Evolutionary conservation across 2,329 filamentous ascomycete species (phyloP).

Genomic region (Xylariaceae sp.): DNA sequence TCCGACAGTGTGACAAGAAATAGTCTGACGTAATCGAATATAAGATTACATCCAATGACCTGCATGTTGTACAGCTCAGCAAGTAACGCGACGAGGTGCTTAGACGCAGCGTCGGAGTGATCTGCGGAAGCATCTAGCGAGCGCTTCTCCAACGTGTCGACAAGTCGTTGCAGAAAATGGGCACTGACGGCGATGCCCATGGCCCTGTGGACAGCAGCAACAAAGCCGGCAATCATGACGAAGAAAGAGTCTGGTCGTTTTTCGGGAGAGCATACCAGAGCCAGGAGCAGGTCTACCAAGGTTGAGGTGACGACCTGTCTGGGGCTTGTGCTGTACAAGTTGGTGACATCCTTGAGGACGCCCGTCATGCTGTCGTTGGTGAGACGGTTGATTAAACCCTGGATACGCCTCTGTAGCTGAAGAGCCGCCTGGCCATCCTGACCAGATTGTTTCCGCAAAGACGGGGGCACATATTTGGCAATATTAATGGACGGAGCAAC

Average conservation of each 20-base stretch:
- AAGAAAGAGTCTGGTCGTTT: constrained; percentile 83
- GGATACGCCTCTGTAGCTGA: constrained; percentile 72
- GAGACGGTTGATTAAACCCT: constrained; percentile 87
- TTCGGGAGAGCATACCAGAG: constrained; percentile 75
- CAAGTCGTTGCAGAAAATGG: constrained; percentile 73
- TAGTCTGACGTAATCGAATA: constrained; percentile 86
- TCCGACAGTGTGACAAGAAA: constrained; percentile 75
- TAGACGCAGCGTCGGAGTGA: constrained; percentile 30
- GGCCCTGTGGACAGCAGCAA: constrained; percentile 81
- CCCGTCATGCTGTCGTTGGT: constrained; percentile 87
- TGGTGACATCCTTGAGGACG: constrained; percentile 77
- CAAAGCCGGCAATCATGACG: constrained; percentile 85
- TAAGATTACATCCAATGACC: constrained; percentile 72
- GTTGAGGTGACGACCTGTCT: constrained; percentile 84
- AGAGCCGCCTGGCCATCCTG: constrained; percentile 64
- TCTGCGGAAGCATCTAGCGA: constrained; percentile 46
- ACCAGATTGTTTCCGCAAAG: constrained; percentile 61
- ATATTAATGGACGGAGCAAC: constrained; percentile 61
- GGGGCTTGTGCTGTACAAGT: constrained; percentile 76
- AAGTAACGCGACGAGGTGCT: constrained; percentile 72
- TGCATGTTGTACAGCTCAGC: constrained; percentile 91
- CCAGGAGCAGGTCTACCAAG: constrained; percentile 71
- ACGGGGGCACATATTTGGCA: constrained; percentile 86
- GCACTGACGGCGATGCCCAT: constrained; percentile 88
- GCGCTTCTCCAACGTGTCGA: constrained; percentile 67